phyloP scores from a whole-genome alignment of 164 flowering plant species.

The Berberis thunbergii region DNA sequence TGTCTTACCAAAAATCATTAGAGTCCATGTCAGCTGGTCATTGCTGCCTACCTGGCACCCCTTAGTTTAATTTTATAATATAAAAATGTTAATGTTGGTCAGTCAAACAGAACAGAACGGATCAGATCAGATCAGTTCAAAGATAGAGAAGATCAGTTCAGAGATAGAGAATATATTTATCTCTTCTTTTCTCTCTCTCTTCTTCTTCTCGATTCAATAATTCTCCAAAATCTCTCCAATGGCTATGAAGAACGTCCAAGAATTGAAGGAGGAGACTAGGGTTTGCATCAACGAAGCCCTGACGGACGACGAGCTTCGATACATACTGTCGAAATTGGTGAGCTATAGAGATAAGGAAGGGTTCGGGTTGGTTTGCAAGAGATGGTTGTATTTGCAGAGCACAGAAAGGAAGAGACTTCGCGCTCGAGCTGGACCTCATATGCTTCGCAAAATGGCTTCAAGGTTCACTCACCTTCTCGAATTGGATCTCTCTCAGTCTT shows the following conservation, averaged over 20 bases:
- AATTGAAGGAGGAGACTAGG: background rate
- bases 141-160: background rate
- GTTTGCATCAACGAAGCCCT: conserved; percentile 59
- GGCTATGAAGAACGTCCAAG: background rate
- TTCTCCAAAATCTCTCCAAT: background rate
- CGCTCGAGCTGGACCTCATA: conserved; percentile 83
- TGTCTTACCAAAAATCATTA: no score
- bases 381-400: conserved; percentile 87
- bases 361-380: conserved; percentile 83
- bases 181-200: background rate
- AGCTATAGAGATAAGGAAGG: conserved; percentile 62
- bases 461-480: conserved; percentile 56
- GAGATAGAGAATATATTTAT: background rate
- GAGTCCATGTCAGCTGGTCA: no score
- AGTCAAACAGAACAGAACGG: no score
- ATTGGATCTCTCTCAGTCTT: conserved; percentile 79
- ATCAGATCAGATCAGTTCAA: no score
- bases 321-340: conserved; percentile 46
- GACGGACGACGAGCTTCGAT: conserved; percentile 77
- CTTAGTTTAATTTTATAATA: no score
- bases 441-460: conserved; percentile 64
- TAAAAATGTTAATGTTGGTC: no score
- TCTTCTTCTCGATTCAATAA: background rate
- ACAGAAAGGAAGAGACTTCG: conserved; percentile 71
- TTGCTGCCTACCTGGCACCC: no score